Percentiles rank a stretch among this genome's conserved stretches.
Evolutionary conservation across 1,284 basidiomycete genomes (phyloP).

Genomic region (Afroboletus lepidellus): DNA sequence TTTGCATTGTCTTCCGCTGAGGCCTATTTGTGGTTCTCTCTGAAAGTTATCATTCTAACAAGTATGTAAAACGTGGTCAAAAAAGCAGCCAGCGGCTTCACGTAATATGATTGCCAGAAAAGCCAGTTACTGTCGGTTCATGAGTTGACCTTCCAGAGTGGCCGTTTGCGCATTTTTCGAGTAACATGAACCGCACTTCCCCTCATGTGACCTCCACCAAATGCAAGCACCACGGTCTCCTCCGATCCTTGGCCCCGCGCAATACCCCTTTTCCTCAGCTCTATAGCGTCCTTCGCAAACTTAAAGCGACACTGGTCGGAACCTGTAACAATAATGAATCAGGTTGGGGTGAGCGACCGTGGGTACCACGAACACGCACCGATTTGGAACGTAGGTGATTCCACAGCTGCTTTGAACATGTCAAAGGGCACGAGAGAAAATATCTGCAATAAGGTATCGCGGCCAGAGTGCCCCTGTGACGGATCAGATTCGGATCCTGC

Average conservation of each 20-base stretch:
- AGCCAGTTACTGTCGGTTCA: constrained; percentile 21
- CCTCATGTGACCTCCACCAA: constrained; percentile 66
- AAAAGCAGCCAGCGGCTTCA: constrained; percentile 20
- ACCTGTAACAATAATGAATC: constrained; percentile 41
- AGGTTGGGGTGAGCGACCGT: constrained; percentile 6
- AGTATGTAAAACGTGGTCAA: constrained; percentile 22
- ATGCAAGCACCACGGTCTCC: constrained; percentile 85
- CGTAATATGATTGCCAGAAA: constrained; percentile 29
- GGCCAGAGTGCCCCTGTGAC: constrained; percentile 44
- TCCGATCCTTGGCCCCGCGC: constrained; percentile 62
- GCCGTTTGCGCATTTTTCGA: constrained; percentile 77
- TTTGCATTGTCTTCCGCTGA: constrained; percentile 7
- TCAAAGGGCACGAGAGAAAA: constrained; percentile 79
- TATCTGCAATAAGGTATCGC: constrained; percentile 66
- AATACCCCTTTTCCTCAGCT: constrained; percentile 69
- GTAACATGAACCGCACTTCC: constrained; percentile 82
- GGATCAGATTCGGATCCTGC: constrained; percentile 35
- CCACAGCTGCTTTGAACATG: constrained; percentile 76
- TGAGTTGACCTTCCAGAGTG: constrained; percentile 84
- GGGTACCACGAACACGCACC: constrained; percentile 46
- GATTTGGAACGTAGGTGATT: constrained; percentile 73
- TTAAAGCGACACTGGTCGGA: constrained; percentile 84
- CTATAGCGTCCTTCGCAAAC: constrained; percentile 86
- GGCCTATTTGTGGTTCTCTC: constrained; percentile 1
- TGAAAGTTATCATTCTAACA: constrained; percentile 17